Base-by-base conservation (phyloP, 148 eudicot genomes). In the Simmondsia chinensis region DNA sequence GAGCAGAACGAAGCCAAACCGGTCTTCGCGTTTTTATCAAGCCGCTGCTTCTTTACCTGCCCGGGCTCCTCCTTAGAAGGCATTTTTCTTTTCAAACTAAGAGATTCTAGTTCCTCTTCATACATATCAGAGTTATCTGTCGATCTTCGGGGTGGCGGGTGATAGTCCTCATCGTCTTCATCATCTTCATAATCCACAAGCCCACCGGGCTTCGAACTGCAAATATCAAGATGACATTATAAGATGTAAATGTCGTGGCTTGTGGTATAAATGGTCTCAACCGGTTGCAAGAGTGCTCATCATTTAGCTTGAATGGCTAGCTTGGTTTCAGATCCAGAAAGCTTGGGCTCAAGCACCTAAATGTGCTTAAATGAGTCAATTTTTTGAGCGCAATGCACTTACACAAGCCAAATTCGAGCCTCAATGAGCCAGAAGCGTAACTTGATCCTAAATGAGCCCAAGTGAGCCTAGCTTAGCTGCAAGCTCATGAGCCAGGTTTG, bases 131-230 rank as follows among this genome's bases (percentile, higher is more conserved):
- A 62, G 31, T 40, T 32, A 33, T 72, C 86, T 9, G 80, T 48
- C 36, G 60, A 77, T 43, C 68, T 80, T 53, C 59, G 68, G 19
- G 89, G 99, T 29, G 96, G 99, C 31, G 99, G 94, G 64, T 69
- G 76, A 75, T 79, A 86, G 47, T 79, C 85, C 57, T 82, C 89
- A 59, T 91, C 99, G 33, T 88, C 97, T 57, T 91, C 99, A 32
- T 91, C 97, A 46, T 86, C 95, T 18, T 74, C 96, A 54, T 86
- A 86, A 56, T 93, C 96, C 72, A 93, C 99, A 27, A 93, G 75
- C 28, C 83, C 83, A 59, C 83, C 77, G 50, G 83, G 54, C 54
- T 64, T 86, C 37, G 77, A 47, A 65, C 83, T 64, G 66, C 23
- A 47, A 43, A 50, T 9, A 27, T 36, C 2, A 22, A 21, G 37